Conservation (phyloP, 371 early-diverging fungal genomes). For the Syncephalis plumigaleata region DNA sequence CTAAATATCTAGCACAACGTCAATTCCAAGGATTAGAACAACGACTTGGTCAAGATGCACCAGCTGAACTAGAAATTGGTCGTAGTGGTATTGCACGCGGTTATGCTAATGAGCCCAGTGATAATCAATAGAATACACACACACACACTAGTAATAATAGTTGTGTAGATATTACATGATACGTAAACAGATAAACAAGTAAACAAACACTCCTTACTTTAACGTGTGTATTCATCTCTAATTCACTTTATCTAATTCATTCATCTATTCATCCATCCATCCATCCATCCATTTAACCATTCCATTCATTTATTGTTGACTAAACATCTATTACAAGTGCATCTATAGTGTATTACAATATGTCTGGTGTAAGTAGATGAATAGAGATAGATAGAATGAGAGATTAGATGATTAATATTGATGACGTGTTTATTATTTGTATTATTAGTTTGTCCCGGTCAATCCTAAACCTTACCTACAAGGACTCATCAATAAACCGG, state of each 20-base stretch:
- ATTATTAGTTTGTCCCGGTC: slow-evolving; percentile 82
- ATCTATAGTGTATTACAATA: no score
- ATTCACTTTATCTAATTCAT: not conserved
- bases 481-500: slow-evolving; percentile 79
- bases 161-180: no score
- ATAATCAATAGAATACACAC: not conserved
- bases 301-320: no score
- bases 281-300: not conserved
- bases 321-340: no score
- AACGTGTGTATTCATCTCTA: no score
- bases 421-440: not conserved
- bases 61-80: slow-evolving; percentile 53
- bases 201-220: no score
- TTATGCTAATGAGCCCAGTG: slow-evolving; percentile 23
- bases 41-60: slow-evolving; percentile 40
- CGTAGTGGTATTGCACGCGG: slow-evolving; percentile 76
- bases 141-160: no score
- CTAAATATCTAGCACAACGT: slow-evolving; percentile 46
- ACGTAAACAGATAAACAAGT: no score
- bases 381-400: no score
- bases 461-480: slow-evolving; percentile 95
- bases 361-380: no score
- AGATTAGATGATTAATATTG: no score
- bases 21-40: slow-evolving; percentile 67
- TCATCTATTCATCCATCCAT: not conserved